phyloP scores from a whole-genome alignment of 768 basidiomycete genomes.

The Pleurotus tuber-regium region DNA sequence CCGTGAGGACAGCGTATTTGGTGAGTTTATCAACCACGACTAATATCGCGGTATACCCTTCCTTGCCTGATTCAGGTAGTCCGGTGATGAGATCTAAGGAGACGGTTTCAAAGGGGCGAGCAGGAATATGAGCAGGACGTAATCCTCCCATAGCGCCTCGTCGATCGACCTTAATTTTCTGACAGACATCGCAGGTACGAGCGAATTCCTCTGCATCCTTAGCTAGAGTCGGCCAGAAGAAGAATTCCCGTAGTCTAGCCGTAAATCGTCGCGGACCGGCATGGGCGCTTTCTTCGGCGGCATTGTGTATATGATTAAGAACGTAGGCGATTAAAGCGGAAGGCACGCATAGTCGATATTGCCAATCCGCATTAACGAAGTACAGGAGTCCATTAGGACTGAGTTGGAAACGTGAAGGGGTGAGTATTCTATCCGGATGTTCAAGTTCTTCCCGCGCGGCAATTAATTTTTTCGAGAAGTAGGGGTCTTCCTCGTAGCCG shows the following conservation, averaged over 20 bases:
- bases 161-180: too few relatives aligned
- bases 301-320: slow-evolving; percentile 18
- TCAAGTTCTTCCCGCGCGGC: slow-evolving; percentile 6
- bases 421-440: slow-evolving; percentile 9
- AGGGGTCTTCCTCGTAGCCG: slow-evolving; percentile 11
- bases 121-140: too few relatives aligned
- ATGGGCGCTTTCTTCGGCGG: too few relatives aligned
- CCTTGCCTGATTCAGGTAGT: slow-evolving; percentile 16
- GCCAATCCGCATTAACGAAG: slow-evolving; percentile 20
- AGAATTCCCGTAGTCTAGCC: slow-evolving; percentile 11
- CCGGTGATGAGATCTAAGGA: too few relatives aligned
- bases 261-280: slow-evolving; percentile 6
- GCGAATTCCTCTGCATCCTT: too few relatives aligned
- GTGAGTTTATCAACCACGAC: too few relatives aligned
- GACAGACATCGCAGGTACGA: too few relatives aligned
- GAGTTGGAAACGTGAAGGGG: slow-evolving; percentile 16
- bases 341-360: slow-evolving; percentile 18
- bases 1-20: slow-evolving; percentile 18
- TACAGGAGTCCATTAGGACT: too few relatives aligned
- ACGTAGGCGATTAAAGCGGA: slow-evolving; percentile 4
- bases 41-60: slow-evolving; percentile 16
- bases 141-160: slow-evolving; percentile 14
- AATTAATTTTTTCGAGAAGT: slow-evolving; percentile 13
- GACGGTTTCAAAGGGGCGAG: too few relatives aligned
- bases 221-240: too few relatives aligned